phyloP scores from a whole-genome alignment of 495 filamentous ascomycete genomes.

The Neurospora pannonica region DNA sequence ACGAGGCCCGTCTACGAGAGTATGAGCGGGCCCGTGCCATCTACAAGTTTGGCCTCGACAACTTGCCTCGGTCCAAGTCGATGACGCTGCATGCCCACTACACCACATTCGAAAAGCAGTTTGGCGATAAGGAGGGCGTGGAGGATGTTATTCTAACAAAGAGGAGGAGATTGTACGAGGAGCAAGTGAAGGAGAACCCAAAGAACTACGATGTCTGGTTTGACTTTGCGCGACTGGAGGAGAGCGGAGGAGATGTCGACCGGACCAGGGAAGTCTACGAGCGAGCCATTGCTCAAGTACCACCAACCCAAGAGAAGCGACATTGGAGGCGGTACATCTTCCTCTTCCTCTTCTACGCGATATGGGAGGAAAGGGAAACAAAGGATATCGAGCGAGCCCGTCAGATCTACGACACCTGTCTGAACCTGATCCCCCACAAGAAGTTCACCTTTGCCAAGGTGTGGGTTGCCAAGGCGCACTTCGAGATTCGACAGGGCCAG shows the following conservation, averaged over 20 bases:
- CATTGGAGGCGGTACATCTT: conserved; percentile 98
- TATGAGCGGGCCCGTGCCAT: conserved; percentile 92
- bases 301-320: conserved; percentile 91
- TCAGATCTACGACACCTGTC: conserved; percentile 82
- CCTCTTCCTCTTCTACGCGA: conserved; percentile 93
- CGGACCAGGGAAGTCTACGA: conserved; percentile 89
- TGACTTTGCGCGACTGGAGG: conserved; percentile 87
- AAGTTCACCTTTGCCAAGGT: conserved; percentile 96
- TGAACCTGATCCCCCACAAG: conserved; percentile 86
- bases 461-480: conserved; percentile 88
- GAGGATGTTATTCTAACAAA: conserved; percentile 96
- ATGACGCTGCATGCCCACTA: conserved; percentile 81
- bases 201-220: conserved; percentile 97
- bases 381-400: conserved; percentile 72
- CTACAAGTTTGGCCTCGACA: conserved; percentile 92
- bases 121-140: conserved; percentile 85
- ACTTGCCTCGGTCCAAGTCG: conserved; percentile 79
- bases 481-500: conserved; percentile 81
- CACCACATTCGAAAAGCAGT: conserved; percentile 97
- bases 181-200: conserved; percentile 82
- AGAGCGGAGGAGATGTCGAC: conserved; percentile 68
- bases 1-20: conserved; percentile 88
- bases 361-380: conserved; percentile 83
- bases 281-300: conserved; percentile 89
- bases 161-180: conserved; percentile 85